Conservation (phyloP, 1,139 yeast species). For the Hanseniaspora sp. region DNA sequence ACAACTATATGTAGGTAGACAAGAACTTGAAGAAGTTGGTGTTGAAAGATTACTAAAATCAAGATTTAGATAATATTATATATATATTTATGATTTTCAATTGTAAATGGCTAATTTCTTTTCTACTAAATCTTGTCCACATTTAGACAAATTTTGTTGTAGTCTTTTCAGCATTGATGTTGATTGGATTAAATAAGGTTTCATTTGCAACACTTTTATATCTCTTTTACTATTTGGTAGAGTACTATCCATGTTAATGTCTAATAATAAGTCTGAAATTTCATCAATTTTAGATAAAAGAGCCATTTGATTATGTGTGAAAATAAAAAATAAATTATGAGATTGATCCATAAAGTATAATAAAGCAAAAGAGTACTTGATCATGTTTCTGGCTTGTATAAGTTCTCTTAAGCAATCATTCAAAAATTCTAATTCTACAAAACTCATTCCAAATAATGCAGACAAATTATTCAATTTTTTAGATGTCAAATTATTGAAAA, state of each 20-base stretch:
- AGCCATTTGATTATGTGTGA: slow-evolving; percentile 65
- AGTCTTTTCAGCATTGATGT: slow-evolving; percentile 39
- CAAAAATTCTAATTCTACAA: slow-evolving; percentile 84
- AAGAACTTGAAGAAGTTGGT: slow-evolving; percentile 88
- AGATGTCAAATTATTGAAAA: slow-evolving; percentile 49
- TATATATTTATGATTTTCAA: neutral
- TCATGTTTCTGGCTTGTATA: slow-evolving; percentile 58
- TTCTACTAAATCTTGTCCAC: slow-evolving; percentile 38
- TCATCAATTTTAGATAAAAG: slow-evolving; percentile 69
- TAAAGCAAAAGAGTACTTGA: slow-evolving; percentile 87
- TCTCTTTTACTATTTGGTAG: slow-evolving; percentile 23
- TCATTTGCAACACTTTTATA: slow-evolving; percentile 27
- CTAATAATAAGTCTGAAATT: slow-evolving; percentile 60
- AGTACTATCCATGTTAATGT: slow-evolving; percentile 42
- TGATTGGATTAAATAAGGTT: slow-evolving; percentile 41
- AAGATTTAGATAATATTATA: slow-evolving; percentile 46
- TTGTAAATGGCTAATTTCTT: slow-evolving; percentile 19
- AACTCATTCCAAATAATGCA: slow-evolving; percentile 53
- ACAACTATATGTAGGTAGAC: slow-evolving; percentile 89
- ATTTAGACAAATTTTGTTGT: slow-evolving; percentile 40
- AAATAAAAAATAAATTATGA: slow-evolving; percentile 42
- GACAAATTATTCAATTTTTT: slow-evolving; percentile 55
- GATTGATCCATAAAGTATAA: slow-evolving; percentile 51
- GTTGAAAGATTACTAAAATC: slow-evolving; percentile 64
- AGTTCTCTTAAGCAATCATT: slow-evolving; percentile 59